Evolutionary conservation across 371 early-diverging fungal species (phyloP).

Genomic region (Rozella allomycis): DNA sequence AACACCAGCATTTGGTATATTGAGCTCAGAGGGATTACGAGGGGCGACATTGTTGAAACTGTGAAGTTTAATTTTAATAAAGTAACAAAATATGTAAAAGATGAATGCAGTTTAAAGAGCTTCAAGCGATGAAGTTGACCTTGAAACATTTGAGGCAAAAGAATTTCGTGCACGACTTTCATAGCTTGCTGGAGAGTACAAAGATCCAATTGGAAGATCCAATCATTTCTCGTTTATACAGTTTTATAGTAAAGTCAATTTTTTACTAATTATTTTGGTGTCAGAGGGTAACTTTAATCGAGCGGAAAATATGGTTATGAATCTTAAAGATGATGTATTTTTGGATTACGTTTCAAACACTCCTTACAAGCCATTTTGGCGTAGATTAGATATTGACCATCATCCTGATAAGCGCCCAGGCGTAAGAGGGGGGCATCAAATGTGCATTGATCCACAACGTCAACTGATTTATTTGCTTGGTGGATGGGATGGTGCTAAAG

Average conservation of each 20-base stretch:
- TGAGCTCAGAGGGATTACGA: slow-evolving; percentile 50
- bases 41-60: slow-evolving; percentile 37
- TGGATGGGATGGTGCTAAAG: slow-evolving; percentile 79
- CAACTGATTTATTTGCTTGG: slow-evolving; percentile 72
- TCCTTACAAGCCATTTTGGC: slow-evolving; percentile 52
- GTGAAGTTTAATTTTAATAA: slow-evolving; percentile 36
- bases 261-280: slow-evolving; percentile 11
- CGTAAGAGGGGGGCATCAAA: slow-evolving; percentile 84
- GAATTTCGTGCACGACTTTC: slow-evolving; percentile 44
- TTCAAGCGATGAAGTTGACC: slow-evolving; percentile 1
- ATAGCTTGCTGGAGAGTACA: slow-evolving; percentile 36
- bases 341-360: slow-evolving; percentile 36
- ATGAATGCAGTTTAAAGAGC: not conserved
- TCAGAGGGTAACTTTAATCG: slow-evolving; percentile 41
- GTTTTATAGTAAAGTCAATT: slow-evolving; percentile 3
- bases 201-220: slow-evolving; percentile 49
- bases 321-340: slow-evolving; percentile 36
- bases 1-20: slow-evolving; percentile 89
- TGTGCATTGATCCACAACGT: slow-evolving; percentile 59
- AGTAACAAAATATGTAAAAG: slow-evolving; percentile 15
- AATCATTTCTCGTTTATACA: slow-evolving; percentile 45
- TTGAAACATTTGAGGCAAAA: slow-evolving; percentile 71
- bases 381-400: slow-evolving; percentile 11
- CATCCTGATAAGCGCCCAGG: slow-evolving; percentile 7
- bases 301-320: slow-evolving; percentile 46